Evolutionary conservation across 1,284 basidiomycete species (phyloP).

Genomic region (Rhodotorula glutinis): DNA sequence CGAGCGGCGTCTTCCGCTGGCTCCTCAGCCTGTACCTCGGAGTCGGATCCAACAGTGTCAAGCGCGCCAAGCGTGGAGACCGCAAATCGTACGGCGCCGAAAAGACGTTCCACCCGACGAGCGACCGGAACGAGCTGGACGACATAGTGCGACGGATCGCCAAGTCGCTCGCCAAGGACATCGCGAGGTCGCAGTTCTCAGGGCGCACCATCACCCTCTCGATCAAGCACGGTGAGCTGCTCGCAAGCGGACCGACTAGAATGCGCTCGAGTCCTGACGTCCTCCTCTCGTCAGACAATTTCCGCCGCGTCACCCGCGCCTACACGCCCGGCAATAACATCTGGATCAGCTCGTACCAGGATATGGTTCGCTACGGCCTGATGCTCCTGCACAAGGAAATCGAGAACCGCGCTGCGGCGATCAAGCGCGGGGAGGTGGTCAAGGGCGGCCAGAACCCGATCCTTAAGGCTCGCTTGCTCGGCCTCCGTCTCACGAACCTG

Average conservation of each 20-base stretch:
- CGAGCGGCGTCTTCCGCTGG: constrained; percentile 25
- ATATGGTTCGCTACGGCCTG: constrained; percentile 33
- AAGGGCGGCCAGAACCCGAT: constrained; percentile 22
- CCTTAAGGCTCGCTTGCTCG: constrained; percentile 38
- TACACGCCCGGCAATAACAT: constrained; percentile 61
- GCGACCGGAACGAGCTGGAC: constrained; percentile 12
- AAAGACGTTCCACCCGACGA: constrained; percentile 55
- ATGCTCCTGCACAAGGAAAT: constrained; percentile 36
- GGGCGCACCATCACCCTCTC: constrained; percentile 51
- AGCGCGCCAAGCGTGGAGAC: constrained; percentile 69
- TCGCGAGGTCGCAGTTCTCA: constrained; percentile 54
- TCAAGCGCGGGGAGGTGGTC: constrained; percentile 18
- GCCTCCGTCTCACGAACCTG: constrained; percentile 38
- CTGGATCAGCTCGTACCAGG: constrained; percentile 31
- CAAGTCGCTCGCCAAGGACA: constrained; percentile 71
- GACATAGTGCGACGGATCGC: constrained; percentile 61
- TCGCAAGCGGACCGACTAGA: background rate
- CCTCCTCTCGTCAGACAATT: constrained; percentile 59
- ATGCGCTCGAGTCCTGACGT: background rate
- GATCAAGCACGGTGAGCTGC: constrained; percentile 44
- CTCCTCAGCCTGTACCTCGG: constrained; percentile 65
- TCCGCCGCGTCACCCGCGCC: constrained; percentile 76
- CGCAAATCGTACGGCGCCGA: constrained; percentile 87
- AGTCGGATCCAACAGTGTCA: constrained; percentile 74
- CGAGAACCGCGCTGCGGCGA: constrained; percentile 16